Percentiles rank a stretch among this genome's conserved stretches.
phyloP scores from a whole-genome alignment of 2,329 filamentous ascomycete species.

The Paecilomyces variotii region DNA sequence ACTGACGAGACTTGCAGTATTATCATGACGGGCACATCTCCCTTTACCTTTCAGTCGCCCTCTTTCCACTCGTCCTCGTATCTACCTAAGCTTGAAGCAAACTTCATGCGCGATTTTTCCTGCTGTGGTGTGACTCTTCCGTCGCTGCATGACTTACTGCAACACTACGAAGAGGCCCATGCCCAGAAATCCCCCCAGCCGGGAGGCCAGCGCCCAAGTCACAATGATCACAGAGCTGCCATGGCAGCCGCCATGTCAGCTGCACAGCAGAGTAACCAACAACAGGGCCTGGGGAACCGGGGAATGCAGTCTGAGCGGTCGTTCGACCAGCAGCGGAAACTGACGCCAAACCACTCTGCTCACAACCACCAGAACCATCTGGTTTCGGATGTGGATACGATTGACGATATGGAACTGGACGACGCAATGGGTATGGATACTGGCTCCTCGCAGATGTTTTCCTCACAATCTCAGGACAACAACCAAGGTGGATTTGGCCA shows the following conservation, averaged over 20 bases:
- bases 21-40: constrained; percentile 94
- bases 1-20: constrained; percentile 52
- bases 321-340: constrained; percentile 29
- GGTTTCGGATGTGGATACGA: constrained; percentile 63
- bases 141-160: constrained; percentile 86
- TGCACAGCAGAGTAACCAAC: constrained; percentile 44
- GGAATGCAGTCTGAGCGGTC: constrained; percentile 27
- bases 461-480: constrained; percentile 61
- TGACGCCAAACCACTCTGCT: constrained; percentile 23
- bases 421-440: constrained; percentile 56
- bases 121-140: constrained; percentile 87
- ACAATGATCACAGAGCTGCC: constrained; percentile 45
- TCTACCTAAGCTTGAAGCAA: constrained; percentile 89
- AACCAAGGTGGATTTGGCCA: constrained; percentile 55
- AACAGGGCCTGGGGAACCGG: constrained; percentile 26
- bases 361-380: constrained; percentile 15
- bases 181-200: constrained; percentile 57
- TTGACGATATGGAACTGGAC: constrained; percentile 96
- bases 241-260: constrained; percentile 39
- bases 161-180: constrained; percentile 95
- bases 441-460: constrained; percentile 30
- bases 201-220: constrained; percentile 39
- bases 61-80: constrained; percentile 97
- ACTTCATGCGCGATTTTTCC: constrained; percentile 94
- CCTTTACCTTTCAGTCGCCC: constrained; percentile 81